Percentiles rank a stretch among this genome's conserved stretches.
Evolutionary conservation across 2,329 filamentous ascomycete species (phyloP).

Genomic region (Colletotrichum sp.): DNA sequence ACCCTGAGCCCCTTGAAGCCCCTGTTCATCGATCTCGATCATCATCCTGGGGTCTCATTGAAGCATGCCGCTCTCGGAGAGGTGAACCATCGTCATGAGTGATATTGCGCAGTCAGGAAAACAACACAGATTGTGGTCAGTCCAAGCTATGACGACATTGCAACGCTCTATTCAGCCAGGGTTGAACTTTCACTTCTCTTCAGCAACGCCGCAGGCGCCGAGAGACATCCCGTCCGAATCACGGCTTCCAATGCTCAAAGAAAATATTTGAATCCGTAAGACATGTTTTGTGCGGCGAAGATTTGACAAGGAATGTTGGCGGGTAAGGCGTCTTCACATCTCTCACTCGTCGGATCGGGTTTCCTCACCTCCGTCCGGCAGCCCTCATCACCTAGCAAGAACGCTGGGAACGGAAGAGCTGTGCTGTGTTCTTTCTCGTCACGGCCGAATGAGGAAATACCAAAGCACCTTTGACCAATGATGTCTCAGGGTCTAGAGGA

Average conservation of each 20-base stretch:
- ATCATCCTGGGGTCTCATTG: not conserved
- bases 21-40: not conserved
- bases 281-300: not conserved
- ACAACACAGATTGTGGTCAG: not conserved
- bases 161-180: not conserved
- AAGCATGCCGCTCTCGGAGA: not conserved
- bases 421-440: not conserved
- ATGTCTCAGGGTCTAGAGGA: not conserved
- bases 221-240: not conserved
- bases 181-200: not conserved
- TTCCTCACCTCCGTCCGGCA: not conserved
- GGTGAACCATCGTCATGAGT: not conserved
- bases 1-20: not conserved
- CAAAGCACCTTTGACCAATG: not conserved
- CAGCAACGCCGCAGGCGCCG: not conserved
- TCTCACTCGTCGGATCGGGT: not conserved
- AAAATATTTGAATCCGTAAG: not conserved
- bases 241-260: not conserved
- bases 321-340: slow-evolving; percentile 1
- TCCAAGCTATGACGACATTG: not conserved
- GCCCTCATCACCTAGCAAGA: not conserved
- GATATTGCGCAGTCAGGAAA: not conserved
- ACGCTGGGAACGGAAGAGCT: not conserved
- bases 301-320: not conserved
- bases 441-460: not conserved